Percentiles rank a stretch among this genome's conserved stretches.
Conservation (phyloP, 305 asterid species). For the Euphrasia arctica region DNA sequence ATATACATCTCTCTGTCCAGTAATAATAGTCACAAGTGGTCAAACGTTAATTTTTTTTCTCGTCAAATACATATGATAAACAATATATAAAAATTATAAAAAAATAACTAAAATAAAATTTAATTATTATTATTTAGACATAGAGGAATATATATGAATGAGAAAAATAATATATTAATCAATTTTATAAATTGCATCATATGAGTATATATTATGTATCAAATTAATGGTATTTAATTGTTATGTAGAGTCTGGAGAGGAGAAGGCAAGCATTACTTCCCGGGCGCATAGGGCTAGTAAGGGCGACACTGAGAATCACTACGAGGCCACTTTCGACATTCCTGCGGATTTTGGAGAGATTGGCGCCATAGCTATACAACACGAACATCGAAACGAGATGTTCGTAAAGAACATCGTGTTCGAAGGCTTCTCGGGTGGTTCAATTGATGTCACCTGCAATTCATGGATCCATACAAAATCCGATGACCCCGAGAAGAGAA, state of each 20-base stretch:
- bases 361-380: conserved; percentile 61
- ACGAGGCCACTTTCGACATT: conserved; percentile 36
- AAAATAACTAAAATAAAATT: too few species aligned
- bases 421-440: conserved; percentile 41
- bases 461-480: conserved; percentile 67
- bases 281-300: conserved; percentile 30
- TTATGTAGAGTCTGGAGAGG: conserved; percentile 34
- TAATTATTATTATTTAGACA: too few species aligned
- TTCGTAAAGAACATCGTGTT: conserved; percentile 41
- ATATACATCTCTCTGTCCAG: too few species aligned
- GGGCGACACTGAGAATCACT: conserved; percentile 25
- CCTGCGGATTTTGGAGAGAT: conserved; percentile 54
- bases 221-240: not conserved
- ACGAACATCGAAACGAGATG: conserved; percentile 57
- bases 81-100: too few species aligned
- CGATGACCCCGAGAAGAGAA: conserved; percentile 38
- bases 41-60: too few species aligned
- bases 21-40: too few species aligned
- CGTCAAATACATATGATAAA: too few species aligned
- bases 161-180: too few species aligned
- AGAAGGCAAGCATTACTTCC: conserved; percentile 34
- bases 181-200: too few species aligned
- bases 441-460: conserved; percentile 35
- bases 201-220: too few species aligned
- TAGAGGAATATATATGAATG: too few species aligned